phyloP scores from a whole-genome alignment of 352 stramenopile species.

The Phytophthora litchii region DNA sequence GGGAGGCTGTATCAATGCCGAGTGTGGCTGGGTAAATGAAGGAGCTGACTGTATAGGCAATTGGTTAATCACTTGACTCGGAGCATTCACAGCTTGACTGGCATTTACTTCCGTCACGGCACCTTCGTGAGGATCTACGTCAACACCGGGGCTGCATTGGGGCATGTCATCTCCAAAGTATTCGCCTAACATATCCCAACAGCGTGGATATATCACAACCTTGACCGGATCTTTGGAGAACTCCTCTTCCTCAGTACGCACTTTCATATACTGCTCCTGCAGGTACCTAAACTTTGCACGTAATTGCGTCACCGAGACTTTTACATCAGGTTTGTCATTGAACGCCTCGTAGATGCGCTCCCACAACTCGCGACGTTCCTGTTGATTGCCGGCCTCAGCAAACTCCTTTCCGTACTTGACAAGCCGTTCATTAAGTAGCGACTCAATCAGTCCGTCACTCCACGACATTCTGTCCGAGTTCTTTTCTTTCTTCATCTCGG shows the following conservation, averaged over 20 bases:
- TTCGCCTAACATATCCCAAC: conserved; percentile 31
- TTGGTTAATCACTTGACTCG: background rate
- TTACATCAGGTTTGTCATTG: conserved; percentile 17
- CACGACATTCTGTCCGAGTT: conserved; percentile 29
- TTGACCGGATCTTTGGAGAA: conserved; percentile 12
- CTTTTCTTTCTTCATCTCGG: conserved; percentile 12
- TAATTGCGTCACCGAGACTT: conserved; percentile 27
- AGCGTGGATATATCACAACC: conserved; percentile 30
- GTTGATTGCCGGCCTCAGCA: conserved; percentile 7
- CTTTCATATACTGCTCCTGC: conserved; percentile 27
- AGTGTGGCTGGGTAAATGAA: background rate
- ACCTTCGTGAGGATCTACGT: conserved; percentile 3
- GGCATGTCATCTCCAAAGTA: conserved; percentile 27
- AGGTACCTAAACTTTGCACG: conserved; percentile 34
- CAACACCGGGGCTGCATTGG: background rate
- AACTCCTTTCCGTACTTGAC: conserved; percentile 27
- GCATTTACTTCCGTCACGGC: background rate
- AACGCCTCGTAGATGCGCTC: conserved; percentile 22
- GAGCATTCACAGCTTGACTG: background rate
- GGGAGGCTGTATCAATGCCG: background rate
- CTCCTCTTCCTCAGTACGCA: conserved; percentile 21
- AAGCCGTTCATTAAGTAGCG: conserved; percentile 29
- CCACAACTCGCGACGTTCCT: conserved; percentile 27
- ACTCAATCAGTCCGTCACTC: conserved; percentile 26
- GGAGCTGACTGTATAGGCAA: background rate